Evolutionary conservation across 1,139 yeast genomes (phyloP), one percentile per base, ranked within the genome.

Genomic region (Meyerozyma sp.): DNA sequence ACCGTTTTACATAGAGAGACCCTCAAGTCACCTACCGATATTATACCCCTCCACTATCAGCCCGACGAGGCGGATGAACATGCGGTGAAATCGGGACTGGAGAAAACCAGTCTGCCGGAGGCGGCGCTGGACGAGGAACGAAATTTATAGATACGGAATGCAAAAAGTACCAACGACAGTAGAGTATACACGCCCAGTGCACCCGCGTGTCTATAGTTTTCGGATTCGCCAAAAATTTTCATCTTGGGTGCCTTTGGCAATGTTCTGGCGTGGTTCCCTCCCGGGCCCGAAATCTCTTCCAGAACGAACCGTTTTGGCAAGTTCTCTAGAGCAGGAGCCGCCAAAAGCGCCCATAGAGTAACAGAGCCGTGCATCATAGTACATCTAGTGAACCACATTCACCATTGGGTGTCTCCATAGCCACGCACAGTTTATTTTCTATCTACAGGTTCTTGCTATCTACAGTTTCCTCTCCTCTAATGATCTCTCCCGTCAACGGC

Each of bases 401-500:
- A 55, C 50, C 65, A 62, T 56, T 66, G 67, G 76, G 77, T 68
- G 77, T 72, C 77, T 72, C 77, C 77, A 70, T 68, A 73, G 66
- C 63, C 75, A 72, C 77, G 59, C 50, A 72, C 77, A 72, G 59
- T 44, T 41, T n/a, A 8, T 13, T 13, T 21, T 21, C 23, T 21
- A 40, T 26, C 9, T 18, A 32, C 28, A 36, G 40, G 40, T 32
- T 40, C 44, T 32, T 14, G 10, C 27, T 23, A 36, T 40, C 9
- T 32, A 40, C 36, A 16, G 45, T 44, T 20, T 60, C 65, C 20
- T 58, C 66, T 2, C 71, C 76, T 13, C 61, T 50, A 34, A 71
- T 68, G 43, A 71, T 63, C 46, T 70, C 73, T 2, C 52, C 56
- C 14, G 53, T 55, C 42, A 89, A 74, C 1, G 91, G 88, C 61